These are phyloP conservation scores for Parietaria judaica DNA, from an alignment of 306 rosid species.

Conservation along the genomic window DNA sequence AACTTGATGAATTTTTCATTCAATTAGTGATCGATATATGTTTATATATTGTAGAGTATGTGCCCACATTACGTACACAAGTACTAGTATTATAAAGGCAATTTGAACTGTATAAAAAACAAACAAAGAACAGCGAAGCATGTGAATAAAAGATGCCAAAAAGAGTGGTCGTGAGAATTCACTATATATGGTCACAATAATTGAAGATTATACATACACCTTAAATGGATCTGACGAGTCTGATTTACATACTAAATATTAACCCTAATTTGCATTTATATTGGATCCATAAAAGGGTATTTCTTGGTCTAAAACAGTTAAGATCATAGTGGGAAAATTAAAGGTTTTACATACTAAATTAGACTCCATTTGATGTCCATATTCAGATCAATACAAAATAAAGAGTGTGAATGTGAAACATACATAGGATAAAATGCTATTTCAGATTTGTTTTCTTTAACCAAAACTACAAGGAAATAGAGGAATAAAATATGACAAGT, in stretches of 20 bases:
- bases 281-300: no score
- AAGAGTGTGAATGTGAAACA: background rate
- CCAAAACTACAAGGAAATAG: background rate
- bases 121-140: slow-evolving; percentile 7
- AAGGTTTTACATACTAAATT: no score
- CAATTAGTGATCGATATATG: no score
- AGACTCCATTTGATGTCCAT: no score
- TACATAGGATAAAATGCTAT: background rate
- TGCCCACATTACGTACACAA: no score
- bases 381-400: no score
- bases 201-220: background rate
- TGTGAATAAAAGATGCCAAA: background rate
- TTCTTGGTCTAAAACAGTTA: no score
- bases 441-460: background rate
- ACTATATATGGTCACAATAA: background rate
- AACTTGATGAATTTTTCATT: no score
- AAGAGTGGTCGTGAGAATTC: background rate
- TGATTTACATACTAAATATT: background rate
- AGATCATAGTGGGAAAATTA: no score
- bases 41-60: no score
- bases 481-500: background rate
- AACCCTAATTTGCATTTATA: no score
- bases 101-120: background rate
- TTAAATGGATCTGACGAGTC: slow-evolving; percentile 1
- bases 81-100: background rate